phyloP scores from a whole-genome alignment of 192 early-diverging fungal species.

The Kickxella alabastrina region DNA sequence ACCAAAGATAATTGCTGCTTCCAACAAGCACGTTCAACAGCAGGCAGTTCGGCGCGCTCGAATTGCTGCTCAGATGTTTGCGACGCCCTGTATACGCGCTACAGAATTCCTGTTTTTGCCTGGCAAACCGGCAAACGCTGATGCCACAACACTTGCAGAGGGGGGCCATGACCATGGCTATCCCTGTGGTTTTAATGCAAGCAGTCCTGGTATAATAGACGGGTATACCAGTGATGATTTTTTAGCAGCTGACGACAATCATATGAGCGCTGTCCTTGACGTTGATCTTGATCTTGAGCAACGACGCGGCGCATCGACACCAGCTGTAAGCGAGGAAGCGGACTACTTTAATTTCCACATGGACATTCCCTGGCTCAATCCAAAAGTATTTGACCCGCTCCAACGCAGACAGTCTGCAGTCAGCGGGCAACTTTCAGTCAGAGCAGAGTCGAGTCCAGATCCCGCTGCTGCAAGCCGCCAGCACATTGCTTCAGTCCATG shows the following conservation, averaged over 20 bases:
- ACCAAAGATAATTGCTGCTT: background rate
- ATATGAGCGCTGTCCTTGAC: background rate
- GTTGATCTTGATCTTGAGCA: slow-evolving; percentile 29
- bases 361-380: slow-evolving; percentile 46
- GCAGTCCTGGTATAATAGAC: no score
- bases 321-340: background rate
- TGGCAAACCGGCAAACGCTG: no score
- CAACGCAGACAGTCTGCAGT: slow-evolving; percentile 1
- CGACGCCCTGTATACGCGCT: no score
- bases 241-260: no score
- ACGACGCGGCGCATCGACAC: slow-evolving; percentile 9
- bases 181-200: no score
- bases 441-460: slow-evolving; percentile 23
- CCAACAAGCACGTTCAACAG: no score
- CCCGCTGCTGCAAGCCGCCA: background rate
- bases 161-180: no score
- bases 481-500: slow-evolving; percentile 6
- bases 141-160: no score
- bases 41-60: no score
- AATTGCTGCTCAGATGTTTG: no score
- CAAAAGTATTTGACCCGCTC: background rate
- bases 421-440: slow-evolving; percentile 10
- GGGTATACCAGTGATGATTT: no score
- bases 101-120: no score
- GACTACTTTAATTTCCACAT: slow-evolving; percentile 11